Conservation (phyloP, 768 basidiomycete species). For the Fomitopsis serialis region DNA sequence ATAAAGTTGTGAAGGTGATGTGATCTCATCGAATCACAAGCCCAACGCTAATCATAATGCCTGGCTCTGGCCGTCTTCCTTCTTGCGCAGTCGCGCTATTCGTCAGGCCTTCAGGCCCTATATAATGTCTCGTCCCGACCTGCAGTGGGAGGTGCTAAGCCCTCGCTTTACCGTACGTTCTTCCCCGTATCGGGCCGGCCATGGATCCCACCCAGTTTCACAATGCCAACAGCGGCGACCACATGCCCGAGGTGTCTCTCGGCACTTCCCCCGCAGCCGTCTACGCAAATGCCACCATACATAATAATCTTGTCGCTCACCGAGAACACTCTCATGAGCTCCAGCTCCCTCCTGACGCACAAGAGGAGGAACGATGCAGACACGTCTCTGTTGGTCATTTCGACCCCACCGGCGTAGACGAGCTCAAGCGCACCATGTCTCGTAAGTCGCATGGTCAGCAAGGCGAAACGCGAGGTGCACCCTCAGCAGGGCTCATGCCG, state of each 20-base stretch:
- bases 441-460: background rate
- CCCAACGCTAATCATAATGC: too few relatives aligned
- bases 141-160: too few relatives aligned
- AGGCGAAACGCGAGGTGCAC: background rate
- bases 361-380: background rate
- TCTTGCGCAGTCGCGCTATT: too few relatives aligned
- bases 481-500: background rate
- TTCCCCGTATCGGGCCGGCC: background rate
- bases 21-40: too few relatives aligned
- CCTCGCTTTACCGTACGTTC: too few relatives aligned
- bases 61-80: too few relatives aligned
- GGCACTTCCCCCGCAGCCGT: conserved; percentile 8
- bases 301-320: conserved; percentile 3
- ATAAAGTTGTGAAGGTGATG: too few relatives aligned
- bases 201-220: conserved; percentile 15
- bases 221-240: conserved; percentile 8
- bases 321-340: too few relatives aligned
- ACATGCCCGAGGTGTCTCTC: conserved; percentile 10
- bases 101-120: too few relatives aligned
- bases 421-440: conserved; percentile 34
- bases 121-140: too few relatives aligned
- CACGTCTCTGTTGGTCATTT: conserved; percentile 44
- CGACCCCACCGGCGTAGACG: conserved; percentile 44
- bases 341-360: too few relatives aligned
- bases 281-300: conserved; percentile 6